A percentile compares a stretch with the other conserved stretches of the same genome.
These are phyloP conservation scores for Claviceps africana DNA, from an alignment of 2,329 filamentous ascomycete species.

Conservation along the genomic window DNA sequence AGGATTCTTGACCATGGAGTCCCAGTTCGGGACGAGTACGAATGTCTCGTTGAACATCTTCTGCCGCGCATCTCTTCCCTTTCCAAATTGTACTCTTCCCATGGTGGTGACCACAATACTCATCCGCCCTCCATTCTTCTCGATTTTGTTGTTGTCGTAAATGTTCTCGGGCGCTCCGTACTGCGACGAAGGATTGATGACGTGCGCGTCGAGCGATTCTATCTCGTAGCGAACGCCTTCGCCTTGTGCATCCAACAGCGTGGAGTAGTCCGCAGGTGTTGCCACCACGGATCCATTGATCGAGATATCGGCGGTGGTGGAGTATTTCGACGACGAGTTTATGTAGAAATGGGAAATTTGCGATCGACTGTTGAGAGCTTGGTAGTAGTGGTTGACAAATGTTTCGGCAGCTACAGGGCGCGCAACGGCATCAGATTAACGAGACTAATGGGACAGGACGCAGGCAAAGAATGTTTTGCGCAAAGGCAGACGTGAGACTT, in stretches of 20 bases:
- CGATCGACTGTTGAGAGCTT: constrained; percentile 50
- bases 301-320: constrained; percentile 52
- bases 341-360: constrained; percentile 58
- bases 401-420: constrained; percentile 45
- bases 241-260: constrained; percentile 52
- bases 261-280: constrained; percentile 50
- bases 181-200: constrained; percentile 55
- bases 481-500: background rate
- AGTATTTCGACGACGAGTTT: constrained; percentile 38
- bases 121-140: constrained; percentile 42
- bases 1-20: constrained; percentile 38
- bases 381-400: constrained; percentile 65
- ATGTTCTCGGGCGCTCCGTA: constrained; percentile 38
- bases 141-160: constrained; percentile 26
- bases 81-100: constrained; percentile 57
- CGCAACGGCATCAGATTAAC: background rate
- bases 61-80: constrained; percentile 45
- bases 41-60: constrained; percentile 69
- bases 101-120: constrained; percentile 61
- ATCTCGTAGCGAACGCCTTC: constrained; percentile 52
- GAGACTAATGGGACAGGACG: background rate
- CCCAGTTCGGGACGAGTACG: constrained; percentile 66
- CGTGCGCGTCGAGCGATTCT: constrained; percentile 62
- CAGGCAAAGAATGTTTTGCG: background rate
- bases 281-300: constrained; percentile 62